Conservation (phyloP, 495 filamentous ascomycete species). For the Xylaria telfairii region DNA sequence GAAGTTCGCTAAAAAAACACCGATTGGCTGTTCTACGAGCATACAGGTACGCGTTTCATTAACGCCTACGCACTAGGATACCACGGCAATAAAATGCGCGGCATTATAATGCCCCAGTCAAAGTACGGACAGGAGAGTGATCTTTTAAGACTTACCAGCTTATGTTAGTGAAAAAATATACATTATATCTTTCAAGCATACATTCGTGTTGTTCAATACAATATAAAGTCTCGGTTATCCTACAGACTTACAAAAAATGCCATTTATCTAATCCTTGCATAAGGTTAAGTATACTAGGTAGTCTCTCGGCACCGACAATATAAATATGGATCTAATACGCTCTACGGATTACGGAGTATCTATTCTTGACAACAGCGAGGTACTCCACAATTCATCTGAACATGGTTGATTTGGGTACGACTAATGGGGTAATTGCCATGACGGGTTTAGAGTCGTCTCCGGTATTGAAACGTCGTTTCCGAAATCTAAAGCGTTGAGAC, state of each 20-base stretch:
- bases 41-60: not conserved
- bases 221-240: not conserved
- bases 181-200: not conserved
- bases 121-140: not conserved
- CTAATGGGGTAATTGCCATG: not conserved
- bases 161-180: not conserved
- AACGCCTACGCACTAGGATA: not conserved
- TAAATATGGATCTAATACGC: not conserved
- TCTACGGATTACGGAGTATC: not conserved
- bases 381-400: not conserved
- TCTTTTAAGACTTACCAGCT: not conserved
- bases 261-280: not conserved
- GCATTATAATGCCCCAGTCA: not conserved
- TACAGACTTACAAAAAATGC: not conserved
- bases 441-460: not conserved
- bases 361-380: not conserved
- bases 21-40: slow-evolving; percentile 1
- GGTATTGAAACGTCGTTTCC: not conserved
- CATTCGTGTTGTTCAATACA: not conserved
- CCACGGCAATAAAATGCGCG: not conserved
- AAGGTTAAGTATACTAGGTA: no score
- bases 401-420: not conserved
- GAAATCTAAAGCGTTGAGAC: not conserved
- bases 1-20: not conserved
- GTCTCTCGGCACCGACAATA: not conserved